Conservation (phyloP, 331 rosid genomes). For the Cydonia oblonga region DNA sequence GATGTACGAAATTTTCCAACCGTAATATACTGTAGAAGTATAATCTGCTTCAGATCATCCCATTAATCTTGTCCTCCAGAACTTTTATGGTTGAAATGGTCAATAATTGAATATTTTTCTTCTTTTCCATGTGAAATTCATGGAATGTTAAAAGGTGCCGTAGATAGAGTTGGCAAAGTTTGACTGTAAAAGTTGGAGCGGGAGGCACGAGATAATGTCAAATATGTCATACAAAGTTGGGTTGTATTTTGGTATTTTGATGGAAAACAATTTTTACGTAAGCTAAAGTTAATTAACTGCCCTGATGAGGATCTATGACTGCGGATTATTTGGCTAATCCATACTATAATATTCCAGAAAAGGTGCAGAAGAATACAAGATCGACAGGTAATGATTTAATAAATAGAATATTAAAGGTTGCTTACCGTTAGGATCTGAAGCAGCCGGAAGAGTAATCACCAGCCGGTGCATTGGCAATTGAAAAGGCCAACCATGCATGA, state of each 20-base stretch:
- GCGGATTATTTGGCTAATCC: too few species aligned
- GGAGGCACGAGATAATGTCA: background rate
- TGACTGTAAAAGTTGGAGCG: background rate
- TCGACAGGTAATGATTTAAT: background rate
- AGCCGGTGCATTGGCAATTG: conserved; percentile 14
- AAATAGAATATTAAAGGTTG: background rate
- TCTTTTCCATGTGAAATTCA: background rate
- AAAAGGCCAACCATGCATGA: background rate
- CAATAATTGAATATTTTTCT: background rate
- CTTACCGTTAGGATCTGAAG: conserved; percentile 93
- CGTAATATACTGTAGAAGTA: too few species aligned
- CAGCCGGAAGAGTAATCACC: conserved; percentile 18
- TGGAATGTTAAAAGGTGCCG: background rate
- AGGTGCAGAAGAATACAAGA: background rate
- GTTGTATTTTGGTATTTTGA: background rate
- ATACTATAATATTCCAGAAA: background rate
- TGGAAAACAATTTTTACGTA: too few species aligned
- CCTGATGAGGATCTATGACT: too few species aligned
- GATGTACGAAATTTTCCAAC: too few species aligned
- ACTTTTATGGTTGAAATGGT: background rate
- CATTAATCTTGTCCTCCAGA: background rate
- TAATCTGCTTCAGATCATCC: background rate
- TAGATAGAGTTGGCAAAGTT: background rate
- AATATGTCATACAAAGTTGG: background rate
- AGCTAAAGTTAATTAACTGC: too few species aligned